These are phyloP conservation scores for Ceratorhiza oryzae-sativae DNA, from an alignment of 1,284 basidiomycete species.

Conservation along the genomic window DNA sequence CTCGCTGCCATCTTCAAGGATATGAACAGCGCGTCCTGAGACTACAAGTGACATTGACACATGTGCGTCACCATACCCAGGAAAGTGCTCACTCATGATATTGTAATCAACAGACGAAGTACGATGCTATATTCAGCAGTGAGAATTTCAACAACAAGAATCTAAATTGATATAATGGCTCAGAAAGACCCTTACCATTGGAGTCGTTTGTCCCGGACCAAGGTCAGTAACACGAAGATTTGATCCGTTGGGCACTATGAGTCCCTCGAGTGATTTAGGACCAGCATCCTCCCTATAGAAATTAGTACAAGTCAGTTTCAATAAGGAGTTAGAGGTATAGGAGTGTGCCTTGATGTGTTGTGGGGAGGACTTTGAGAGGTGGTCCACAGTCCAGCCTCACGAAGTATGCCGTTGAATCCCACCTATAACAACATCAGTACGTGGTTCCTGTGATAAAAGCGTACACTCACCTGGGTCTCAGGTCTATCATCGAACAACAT, in stretches of 20 bases:
- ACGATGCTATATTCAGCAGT: conserved; percentile 50
- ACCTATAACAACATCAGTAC: neutral
- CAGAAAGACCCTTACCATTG: conserved; percentile 56
- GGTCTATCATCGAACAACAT: conserved; percentile 26
- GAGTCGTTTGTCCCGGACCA: conserved; percentile 59
- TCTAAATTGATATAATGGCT: neutral
- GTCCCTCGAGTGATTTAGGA: conserved; percentile 15
- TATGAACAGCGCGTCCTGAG: conserved; percentile 60
- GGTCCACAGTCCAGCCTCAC: conserved; percentile 29
- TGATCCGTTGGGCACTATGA: conserved; percentile 57
- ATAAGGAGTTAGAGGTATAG: neutral
- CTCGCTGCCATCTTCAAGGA: conserved; percentile 65
- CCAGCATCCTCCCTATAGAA: conserved; percentile 14
- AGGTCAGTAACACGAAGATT: conserved; percentile 64
- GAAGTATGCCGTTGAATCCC: conserved; percentile 20
- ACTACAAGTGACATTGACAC: conserved; percentile 51
- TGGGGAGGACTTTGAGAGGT: conserved; percentile 33
- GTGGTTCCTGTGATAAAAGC: neutral
- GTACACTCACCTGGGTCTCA: neutral
- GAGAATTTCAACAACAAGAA: neutral
- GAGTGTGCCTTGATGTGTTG: conserved; percentile 22
- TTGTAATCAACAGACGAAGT: conserved; percentile 67
- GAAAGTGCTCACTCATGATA: conserved; percentile 57
- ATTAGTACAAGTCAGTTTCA: neutral
- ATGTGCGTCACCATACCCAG: neutral